Conservation (phyloP, 306 rosid genomes). For the Carpinus viminea region DNA sequence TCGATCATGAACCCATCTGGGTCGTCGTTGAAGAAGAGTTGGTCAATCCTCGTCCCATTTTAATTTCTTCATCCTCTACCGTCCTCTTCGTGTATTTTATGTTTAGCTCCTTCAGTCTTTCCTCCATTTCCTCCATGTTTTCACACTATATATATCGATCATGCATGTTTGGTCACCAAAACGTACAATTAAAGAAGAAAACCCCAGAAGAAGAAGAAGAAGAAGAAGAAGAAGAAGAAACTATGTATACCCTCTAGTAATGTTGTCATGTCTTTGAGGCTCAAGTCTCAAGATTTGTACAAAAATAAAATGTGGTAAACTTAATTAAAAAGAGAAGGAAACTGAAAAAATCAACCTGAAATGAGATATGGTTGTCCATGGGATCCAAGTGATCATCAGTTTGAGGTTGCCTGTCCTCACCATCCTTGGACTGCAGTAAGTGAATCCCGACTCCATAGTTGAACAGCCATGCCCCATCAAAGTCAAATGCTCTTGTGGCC, state of each 20-base stretch:
- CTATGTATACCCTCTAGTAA: not conserved
- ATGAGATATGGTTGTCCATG: conserved; percentile 67
- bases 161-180: not conserved
- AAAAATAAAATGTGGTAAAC: not conserved
- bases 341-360: conserved; percentile 38
- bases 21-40: conserved; percentile 60
- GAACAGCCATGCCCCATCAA: conserved; percentile 71
- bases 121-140: conserved; percentile 55
- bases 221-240: not conserved
- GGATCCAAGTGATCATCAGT: conserved; percentile 50
- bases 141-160: conserved; percentile 48
- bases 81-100: conserved; percentile 50
- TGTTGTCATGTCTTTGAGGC: too few relatives aligned
- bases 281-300: too few relatives aligned
- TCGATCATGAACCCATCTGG: conserved; percentile 82
- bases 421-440: conserved; percentile 56
- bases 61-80: conserved; percentile 28
- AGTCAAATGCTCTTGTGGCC: conserved; percentile 51
- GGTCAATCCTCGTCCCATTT: conserved; percentile 40
- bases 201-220: too few relatives aligned
- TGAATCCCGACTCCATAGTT: conserved; percentile 76
- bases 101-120: conserved; percentile 44
- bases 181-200: not conserved
- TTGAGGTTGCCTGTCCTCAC: conserved; percentile 37
- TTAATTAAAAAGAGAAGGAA: too few relatives aligned